Base-by-base conservation (phyloP, 192 early-diverging fungal species). In the Coemansia sp. region DNA sequence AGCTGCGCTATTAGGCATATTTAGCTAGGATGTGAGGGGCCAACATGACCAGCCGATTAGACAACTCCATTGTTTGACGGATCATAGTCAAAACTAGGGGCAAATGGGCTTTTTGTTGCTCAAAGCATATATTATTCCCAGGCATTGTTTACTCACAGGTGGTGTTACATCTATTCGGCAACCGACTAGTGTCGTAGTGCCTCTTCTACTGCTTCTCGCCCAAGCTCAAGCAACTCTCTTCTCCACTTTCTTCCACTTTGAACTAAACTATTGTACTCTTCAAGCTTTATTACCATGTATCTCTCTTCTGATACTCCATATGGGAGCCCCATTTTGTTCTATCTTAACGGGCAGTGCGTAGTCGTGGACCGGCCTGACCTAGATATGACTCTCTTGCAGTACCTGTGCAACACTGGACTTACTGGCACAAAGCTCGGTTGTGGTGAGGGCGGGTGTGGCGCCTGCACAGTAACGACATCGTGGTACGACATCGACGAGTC, bases 361-460 rank as follows among this genome's bases (percentile, higher is more conserved):
- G 70, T 76, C 14, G 61, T 89, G n/a, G 73, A 77, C 29, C 77
- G 82, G 29, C 88, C 87, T 5, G 88, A 89, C 69, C 85, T 89
- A 23, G 87, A 90, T 55, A 73, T 77, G 59, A 91, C 90, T 23
- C 70, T 90, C 46, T 80, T 91, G 25, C 87, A 89, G 73, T 91
- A 88, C 76, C 71, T 91, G 74, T 86, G 90, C 63, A 77, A 69
- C 29, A 77, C 80, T 23, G 89, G 90, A 4, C 77, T 91, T 36
- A 89, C 89, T 5, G 88, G 89, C 29, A 91, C 92, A 29, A 95
- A 95, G 76, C 84, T 94, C 19, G 94, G 94, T 25, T 94, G 93
- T 69, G 89, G 86, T 55, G 92, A 92, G 66, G 90, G 91, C 70
- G 90, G 90, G 17, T 91, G 89, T 70, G 90, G 87, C 69, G 89